A percentile compares a stretch with the other conserved stretches of the same genome.
Evolutionary conservation across 352 stramenopile species (phyloP).

Genomic region (Blastocystis sp.): DNA sequence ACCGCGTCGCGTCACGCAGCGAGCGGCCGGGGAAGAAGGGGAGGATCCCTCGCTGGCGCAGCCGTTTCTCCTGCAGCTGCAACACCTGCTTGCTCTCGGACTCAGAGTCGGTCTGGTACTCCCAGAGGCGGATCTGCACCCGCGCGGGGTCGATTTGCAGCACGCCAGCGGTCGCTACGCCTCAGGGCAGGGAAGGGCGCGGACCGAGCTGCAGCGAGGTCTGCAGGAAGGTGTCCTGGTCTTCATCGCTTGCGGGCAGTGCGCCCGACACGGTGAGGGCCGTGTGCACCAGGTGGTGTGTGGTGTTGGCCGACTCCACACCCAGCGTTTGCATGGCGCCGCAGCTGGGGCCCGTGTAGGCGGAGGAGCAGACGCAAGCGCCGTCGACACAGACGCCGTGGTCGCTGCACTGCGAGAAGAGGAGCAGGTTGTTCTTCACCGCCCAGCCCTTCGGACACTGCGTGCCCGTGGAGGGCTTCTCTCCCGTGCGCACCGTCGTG

Average conservation of each 20-base stretch:
- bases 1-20: background rate
- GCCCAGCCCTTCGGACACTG: conserved; percentile 54
- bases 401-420: conserved; percentile 54
- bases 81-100: background rate
- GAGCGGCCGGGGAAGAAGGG: background rate
- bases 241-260: background rate
- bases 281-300: conserved; percentile 31
- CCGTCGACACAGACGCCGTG: conserved; percentile 42
- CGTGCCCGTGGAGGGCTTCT: conserved; percentile 34
- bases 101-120: background rate
- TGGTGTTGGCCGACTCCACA: background rate
- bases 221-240: conserved; percentile 18
- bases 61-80: background rate
- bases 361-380: conserved; percentile 21
- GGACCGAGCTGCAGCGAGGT: background rate
- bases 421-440: background rate
- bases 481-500: conserved; percentile 29
- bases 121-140: conserved; percentile 38
- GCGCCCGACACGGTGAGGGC: conserved; percentile 8
- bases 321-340: background rate
- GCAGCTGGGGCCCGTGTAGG: conserved; percentile 25
- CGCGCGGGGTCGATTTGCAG: background rate
- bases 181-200: too few relatives aligned
- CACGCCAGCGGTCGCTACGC: background rate
- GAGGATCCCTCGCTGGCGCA: background rate